phyloP scores from a whole-genome alignment of 1,139 yeast species.

The Geotrichum cucujoidarum region DNA sequence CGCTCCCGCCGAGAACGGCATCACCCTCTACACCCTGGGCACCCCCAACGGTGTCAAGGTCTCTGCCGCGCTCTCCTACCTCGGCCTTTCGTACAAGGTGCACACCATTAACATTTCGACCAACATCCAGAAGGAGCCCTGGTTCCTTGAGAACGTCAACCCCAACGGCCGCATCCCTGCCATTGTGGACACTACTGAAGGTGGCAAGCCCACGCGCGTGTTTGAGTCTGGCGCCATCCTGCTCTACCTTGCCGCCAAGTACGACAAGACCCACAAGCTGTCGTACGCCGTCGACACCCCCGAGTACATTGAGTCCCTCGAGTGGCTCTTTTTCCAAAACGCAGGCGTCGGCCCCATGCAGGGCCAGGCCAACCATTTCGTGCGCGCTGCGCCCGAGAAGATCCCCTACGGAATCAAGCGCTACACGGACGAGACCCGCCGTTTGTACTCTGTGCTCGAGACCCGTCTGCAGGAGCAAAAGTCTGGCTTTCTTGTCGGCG shows the following conservation, averaged over 20 bases:
- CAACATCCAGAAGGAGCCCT: conserved; percentile 47
- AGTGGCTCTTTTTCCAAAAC: conserved; percentile 52
- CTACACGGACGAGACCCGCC: conserved; percentile 46
- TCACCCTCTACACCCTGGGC: conserved; percentile 44
- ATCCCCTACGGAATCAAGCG: conserved; percentile 51
- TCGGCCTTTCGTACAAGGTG: conserved; percentile 45
- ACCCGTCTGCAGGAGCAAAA: conserved; percentile 44
- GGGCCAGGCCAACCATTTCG: conserved; percentile 53
- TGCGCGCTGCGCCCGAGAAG: conserved; percentile 42
- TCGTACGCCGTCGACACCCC: conserved; percentile 45
- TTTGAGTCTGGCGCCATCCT: conserved; percentile 59
- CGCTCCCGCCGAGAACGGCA: conserved; percentile 17
- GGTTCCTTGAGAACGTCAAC: conserved; percentile 48
- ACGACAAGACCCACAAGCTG: conserved; percentile 49
- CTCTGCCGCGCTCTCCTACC: conserved; percentile 45
- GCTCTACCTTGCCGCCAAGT: conserved; percentile 52
- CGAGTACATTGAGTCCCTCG: conserved; percentile 48
- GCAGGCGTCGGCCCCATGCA: conserved; percentile 60
- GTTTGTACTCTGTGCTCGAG: conserved; percentile 53
- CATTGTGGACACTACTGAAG: conserved; percentile 42
- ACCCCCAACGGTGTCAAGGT: conserved; percentile 58
- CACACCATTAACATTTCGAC: conserved; percentile 41
- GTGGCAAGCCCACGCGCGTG: conserved; percentile 26
- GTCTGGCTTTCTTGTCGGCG: conserved; percentile 52
- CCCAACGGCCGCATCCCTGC: conserved; percentile 61